Evolutionary conservation across 106 monocot genomes (phyloP).

Genomic region (Dioscorea dumetorum): DNA sequence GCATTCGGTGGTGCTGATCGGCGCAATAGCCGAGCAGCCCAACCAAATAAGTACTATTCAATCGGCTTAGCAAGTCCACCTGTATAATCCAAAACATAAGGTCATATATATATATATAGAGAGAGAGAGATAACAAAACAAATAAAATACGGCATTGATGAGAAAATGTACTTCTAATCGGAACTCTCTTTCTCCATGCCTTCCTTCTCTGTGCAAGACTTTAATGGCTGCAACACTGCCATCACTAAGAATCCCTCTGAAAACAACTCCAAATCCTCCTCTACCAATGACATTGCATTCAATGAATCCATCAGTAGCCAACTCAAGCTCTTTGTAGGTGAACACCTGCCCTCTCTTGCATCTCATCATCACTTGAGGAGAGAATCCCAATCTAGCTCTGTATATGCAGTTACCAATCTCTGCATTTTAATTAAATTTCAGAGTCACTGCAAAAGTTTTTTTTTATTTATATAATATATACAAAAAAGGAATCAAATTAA

Average conservation of each 20-base stretch:
- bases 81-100: constrained; percentile 1
- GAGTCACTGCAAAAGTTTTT: no score
- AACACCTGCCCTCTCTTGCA: constrained; percentile 64
- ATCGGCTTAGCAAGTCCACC: constrained; percentile 53
- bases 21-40: constrained; percentile 55
- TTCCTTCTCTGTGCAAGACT: constrained; percentile 54
- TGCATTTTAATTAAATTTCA: constrained; percentile 1
- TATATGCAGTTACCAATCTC: constrained; percentile 48
- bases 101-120: background rate
- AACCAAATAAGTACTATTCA: constrained; percentile 39
- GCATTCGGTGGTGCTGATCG: constrained; percentile 55
- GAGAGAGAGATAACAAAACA: no score
- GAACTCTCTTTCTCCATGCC: constrained; percentile 80
- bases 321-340: constrained; percentile 81
- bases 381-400: constrained; percentile 27
- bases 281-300: constrained; percentile 57
- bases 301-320: constrained; percentile 66
- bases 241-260: constrained; percentile 42
- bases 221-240: constrained; percentile 74
- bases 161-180: constrained; percentile 50
- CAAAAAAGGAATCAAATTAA: background rate
- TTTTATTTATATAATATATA: no score
- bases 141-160: background rate
- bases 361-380: constrained; percentile 7
- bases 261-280: constrained; percentile 68